phyloP scores from a whole-genome alignment of 2,329 filamentous ascomycete genomes.

The Fonsecaea nubica region DNA sequence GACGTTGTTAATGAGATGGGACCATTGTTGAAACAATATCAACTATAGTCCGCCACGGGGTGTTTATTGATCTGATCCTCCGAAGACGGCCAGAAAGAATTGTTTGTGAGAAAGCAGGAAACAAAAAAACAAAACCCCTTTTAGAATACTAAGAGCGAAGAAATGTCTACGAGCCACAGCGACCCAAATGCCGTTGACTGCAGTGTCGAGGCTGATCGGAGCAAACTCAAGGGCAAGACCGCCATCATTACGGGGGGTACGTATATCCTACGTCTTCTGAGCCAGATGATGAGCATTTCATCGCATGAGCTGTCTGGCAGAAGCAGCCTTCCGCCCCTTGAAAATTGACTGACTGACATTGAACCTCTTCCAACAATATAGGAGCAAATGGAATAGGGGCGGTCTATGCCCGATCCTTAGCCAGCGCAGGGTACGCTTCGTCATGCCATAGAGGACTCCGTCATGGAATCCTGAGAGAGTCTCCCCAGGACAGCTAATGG shows the following conservation, averaged over 20 bases:
- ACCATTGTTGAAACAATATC: too few relatives aligned
- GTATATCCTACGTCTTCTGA: neutral
- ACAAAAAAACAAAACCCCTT: neutral
- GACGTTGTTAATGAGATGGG: too few relatives aligned
- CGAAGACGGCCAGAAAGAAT: too few relatives aligned
- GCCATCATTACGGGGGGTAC: slow-evolving; percentile 22
- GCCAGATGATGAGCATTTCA: neutral
- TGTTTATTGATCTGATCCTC: too few relatives aligned
- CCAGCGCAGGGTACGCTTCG: slow-evolving; percentile 19
- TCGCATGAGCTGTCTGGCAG: neutral
- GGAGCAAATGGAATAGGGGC: slow-evolving; percentile 24
- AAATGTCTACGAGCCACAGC: neutral
- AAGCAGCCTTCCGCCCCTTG: neutral
- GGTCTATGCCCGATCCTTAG: slow-evolving; percentile 15
- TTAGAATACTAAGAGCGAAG: neutral
- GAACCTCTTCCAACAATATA: neutral
- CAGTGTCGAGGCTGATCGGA: neutral
- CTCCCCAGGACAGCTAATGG: neutral
- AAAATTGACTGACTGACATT: neutral
- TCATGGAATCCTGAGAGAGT: neutral
- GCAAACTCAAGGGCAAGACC: slow-evolving; percentile 17
- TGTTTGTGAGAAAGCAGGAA: neutral
- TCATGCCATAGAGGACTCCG: neutral
- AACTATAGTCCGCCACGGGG: too few relatives aligned
- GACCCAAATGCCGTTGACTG: slow-evolving; percentile 13